Conservation (phyloP, 148 eudicot genomes). For the Mesembryanthemum crystallinum region DNA sequence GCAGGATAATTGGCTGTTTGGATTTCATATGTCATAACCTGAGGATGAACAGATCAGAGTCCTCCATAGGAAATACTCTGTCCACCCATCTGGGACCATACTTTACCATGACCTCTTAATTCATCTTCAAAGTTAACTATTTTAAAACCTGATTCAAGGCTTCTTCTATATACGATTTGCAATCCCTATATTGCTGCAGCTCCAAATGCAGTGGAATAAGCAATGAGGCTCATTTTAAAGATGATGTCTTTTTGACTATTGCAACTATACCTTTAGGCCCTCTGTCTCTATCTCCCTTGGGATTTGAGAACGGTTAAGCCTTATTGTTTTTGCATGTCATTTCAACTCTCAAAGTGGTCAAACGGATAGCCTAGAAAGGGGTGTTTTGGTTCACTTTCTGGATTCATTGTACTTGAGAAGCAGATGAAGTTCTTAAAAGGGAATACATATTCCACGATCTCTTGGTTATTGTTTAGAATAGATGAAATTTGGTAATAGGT, state of each 20-base stretch:
- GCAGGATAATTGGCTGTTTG: not conserved
- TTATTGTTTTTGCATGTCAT: too few relatives aligned
- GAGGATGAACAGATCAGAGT: not conserved
- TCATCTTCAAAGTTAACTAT: too few relatives aligned
- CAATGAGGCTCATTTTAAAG: not conserved
- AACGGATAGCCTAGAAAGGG: not conserved
- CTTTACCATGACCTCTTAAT: too few relatives aligned
- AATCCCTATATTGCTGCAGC: not conserved
- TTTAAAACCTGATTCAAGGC: too few relatives aligned
- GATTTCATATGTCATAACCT: not conserved
- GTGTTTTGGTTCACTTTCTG: constrained; percentile 3
- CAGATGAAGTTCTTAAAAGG: not conserved
- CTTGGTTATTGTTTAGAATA: not conserved
- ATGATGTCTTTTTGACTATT: not conserved
- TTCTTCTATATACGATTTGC: not conserved
- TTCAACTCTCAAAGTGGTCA: not conserved
- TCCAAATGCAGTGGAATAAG: not conserved
- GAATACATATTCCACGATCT: not conserved
- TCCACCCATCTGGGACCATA: not conserved
- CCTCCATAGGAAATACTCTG: not conserved
- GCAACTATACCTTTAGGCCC: not conserved
- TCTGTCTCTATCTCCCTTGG: too few relatives aligned
- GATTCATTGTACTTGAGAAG: constrained; percentile 5
- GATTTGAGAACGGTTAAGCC: too few relatives aligned
- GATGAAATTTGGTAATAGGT: not conserved